A percentile compares a stretch with the other conserved stretches of the same genome.
Conservation (phyloP, 208 protist species). For the Trypanosoma caninum region DNA sequence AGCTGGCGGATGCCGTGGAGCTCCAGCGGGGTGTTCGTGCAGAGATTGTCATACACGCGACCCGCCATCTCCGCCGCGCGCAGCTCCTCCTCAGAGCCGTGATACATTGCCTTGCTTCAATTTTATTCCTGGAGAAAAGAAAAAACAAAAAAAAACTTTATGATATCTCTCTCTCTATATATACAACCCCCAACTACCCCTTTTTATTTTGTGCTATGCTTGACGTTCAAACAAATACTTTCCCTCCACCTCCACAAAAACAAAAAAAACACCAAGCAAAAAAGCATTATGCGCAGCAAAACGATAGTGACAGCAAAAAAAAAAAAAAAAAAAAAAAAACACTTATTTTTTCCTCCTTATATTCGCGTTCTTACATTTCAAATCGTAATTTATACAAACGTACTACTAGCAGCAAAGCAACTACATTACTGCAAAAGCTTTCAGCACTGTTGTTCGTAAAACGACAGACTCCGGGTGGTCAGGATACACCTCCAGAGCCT, state of each 20-base stretch:
- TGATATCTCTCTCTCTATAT: background rate
- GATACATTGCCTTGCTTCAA: background rate
- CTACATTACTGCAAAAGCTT: slow-evolving; percentile 55
- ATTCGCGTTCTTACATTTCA: no score
- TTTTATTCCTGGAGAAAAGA: background rate
- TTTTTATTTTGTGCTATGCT: background rate
- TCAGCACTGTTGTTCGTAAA: slow-evolving; percentile 54
- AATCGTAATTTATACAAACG: no score
- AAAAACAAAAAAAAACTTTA: background rate
- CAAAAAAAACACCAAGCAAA: no score
- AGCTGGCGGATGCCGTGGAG: slow-evolving; percentile 21
- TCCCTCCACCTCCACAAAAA: no score
- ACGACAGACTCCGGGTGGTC: slow-evolving; percentile 80
- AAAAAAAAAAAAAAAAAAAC: slow-evolving; percentile 15
- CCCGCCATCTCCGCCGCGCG: slow-evolving; percentile 26
- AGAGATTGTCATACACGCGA: slow-evolving; percentile 24
- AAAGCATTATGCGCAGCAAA: no score
- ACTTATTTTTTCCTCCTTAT: no score
- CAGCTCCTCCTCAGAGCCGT: slow-evolving; percentile 20
- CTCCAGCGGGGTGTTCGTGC: slow-evolving; percentile 8
- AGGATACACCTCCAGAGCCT: slow-evolving; percentile 70
- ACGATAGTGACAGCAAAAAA: no score
- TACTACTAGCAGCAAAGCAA: background rate
- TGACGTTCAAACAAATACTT: no score
- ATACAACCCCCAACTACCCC: background rate